Evolutionary conservation across 805 yeast species (phyloP), one percentile per base, ranked within the genome.

Genomic region (Blastobotrys mokoenaii): DNA sequence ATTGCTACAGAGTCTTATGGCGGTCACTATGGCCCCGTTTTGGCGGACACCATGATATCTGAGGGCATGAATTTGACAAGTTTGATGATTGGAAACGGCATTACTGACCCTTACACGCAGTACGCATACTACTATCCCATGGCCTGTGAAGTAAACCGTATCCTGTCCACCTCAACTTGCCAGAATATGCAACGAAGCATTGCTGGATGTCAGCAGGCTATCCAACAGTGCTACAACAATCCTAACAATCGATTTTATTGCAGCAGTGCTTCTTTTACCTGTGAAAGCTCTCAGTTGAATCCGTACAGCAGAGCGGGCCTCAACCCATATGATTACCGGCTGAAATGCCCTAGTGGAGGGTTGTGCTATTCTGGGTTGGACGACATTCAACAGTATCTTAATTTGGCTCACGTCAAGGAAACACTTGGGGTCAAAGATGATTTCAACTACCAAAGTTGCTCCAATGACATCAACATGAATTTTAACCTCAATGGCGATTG

Each of bases 1-100:
- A 84, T 88, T 61, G 82, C 96, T 38, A 96, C 96, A 54, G 96
- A 88, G 62, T 83, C 94, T 7, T 88, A 89, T 59, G 96, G 90
- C 15, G 96, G 97, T 42, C 94, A 87, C 61, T 89, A 90, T 67
- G 84, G 89, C 53, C 98, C 98, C 16, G 84, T 76, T 8, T 84
- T 78, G 56, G 82, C 82, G 16, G 69, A 72, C 33, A 79, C 76
- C 49, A 74, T 78, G 43, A 52, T 68, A 66, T 72, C 69, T 51
- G 68, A 78, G 46, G 66, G 73, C 16, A 79, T 82, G 58, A 77
- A 83, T 56, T 71, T 88, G 53, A 68, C 83, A 10, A 84, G 96
- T 2, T 80, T 89, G 15, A 60, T 90, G 61, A 89, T 89, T 58
- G 97, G 97, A 51, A 89, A 89, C 62, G 97, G 97, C 44, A 76